phyloP scores from a whole-genome alignment of 176 grass and related monocot genomes.

The Eleusine indica region DNA sequence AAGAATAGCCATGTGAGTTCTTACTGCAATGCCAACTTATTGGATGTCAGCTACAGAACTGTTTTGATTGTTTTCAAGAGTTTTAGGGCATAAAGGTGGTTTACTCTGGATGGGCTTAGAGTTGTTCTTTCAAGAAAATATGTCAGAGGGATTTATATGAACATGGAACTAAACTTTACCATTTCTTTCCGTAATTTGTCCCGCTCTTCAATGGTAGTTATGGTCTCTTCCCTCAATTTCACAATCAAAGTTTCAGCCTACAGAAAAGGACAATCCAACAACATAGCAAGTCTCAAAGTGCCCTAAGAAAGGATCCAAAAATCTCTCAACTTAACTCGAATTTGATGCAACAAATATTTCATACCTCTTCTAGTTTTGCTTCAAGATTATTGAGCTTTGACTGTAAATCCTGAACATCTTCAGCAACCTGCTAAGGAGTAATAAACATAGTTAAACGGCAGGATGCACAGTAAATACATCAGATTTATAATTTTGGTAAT shows the following conservation, averaged over 20 bases:
- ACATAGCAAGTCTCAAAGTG: conserved; percentile 6
- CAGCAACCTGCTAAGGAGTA: conserved; percentile 53
- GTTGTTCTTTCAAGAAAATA: conserved; percentile 10
- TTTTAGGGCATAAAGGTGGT: neutral
- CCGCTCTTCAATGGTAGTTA: conserved; percentile 50
- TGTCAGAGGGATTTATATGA: neutral
- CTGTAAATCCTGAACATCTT: conserved; percentile 68
- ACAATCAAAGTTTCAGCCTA: conserved; percentile 74
- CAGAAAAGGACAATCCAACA: conserved; percentile 43
- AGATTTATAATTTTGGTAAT: neutral
- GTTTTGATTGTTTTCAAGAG: neutral
- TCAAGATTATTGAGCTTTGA: conserved; percentile 65
- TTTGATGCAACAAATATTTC: conserved; percentile 2
- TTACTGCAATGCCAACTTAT: neutral
- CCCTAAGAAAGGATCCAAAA: neutral
- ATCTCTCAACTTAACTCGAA: neutral
- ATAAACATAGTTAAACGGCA: conserved; percentile 20
- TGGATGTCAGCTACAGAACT: conserved; percentile 7
- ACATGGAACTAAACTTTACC: conserved; percentile 46
- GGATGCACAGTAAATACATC: conserved; percentile 1
- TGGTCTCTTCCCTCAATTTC: conserved; percentile 61
- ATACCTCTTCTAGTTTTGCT: conserved; percentile 79
- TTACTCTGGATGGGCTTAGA: neutral
- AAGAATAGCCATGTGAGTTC: neutral
- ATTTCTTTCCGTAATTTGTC: conserved; percentile 65